Evolutionary conservation across 805 yeast genomes (phyloP).

Genomic region (Ogataea angusta): DNA sequence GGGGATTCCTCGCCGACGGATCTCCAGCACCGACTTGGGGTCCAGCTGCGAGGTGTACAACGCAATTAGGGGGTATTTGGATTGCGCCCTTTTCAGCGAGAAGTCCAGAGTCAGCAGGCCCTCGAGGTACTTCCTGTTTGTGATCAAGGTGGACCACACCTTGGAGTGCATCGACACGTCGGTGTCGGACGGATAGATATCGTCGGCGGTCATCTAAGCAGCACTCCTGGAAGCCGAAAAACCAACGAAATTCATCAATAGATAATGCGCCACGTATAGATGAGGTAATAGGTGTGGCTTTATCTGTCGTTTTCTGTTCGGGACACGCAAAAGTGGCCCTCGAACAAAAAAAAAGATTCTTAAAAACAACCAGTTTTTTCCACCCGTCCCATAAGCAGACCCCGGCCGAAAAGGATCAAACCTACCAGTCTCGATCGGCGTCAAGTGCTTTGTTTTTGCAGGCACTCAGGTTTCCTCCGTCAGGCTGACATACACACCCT

Average conservation of each 20-base stretch:
- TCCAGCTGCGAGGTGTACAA: constrained; percentile 48
- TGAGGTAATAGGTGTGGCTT: constrained; percentile 1
- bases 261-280: constrained; percentile 2
- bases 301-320: neutral
- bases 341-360: constrained; percentile 2
- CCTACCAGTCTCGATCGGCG: neutral
- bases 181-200: constrained; percentile 19
- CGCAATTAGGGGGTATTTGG: constrained; percentile 51
- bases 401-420: neutral
- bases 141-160: constrained; percentile 57
- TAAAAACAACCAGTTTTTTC: constrained; percentile 1
- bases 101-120: constrained; percentile 51
- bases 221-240: neutral
- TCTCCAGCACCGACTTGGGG: constrained; percentile 37
- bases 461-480: neutral
- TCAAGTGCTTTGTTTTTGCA: neutral
- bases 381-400: neutral
- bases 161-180: constrained; percentile 15
- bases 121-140: constrained; percentile 47
- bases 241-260: neutral
- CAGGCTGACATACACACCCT: neutral
- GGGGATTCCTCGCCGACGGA: constrained; percentile 40
- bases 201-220: constrained; percentile 10
- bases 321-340: constrained; percentile 1
- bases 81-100: constrained; percentile 40